Conservation (phyloP, 1,139 yeast species). For the Hansenula sp. region DNA sequence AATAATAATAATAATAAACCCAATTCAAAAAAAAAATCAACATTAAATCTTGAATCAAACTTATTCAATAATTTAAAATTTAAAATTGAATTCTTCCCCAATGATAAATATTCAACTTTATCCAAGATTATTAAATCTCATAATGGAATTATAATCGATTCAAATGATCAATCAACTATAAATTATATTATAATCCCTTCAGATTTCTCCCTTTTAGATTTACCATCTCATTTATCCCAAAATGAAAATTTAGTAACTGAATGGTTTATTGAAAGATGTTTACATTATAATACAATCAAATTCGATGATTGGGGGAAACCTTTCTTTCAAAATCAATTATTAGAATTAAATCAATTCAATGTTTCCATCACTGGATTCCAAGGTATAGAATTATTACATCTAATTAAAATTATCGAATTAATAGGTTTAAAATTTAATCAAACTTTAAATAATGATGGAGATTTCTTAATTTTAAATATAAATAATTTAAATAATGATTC, state of each 20-base stretch:
- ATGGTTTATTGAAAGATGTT: conserved; percentile 81
- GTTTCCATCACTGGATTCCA: conserved; percentile 76
- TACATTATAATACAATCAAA: conserved; percentile 52
- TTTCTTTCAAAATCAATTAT: conserved; percentile 34
- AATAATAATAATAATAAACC: conserved; percentile 5
- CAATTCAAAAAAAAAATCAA: not conserved
- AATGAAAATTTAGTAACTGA: conserved; percentile 47
- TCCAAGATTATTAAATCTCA: conserved; percentile 36
- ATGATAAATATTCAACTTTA: conserved; percentile 32
- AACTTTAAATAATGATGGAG: conserved; percentile 52
- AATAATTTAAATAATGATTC: conserved; percentile 26
- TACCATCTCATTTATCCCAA: conserved; percentile 11
- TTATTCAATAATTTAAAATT: conserved; percentile 37
- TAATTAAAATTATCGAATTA: conserved; percentile 56
- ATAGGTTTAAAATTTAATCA: conserved; percentile 48
- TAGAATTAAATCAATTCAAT: conserved; percentile 31
- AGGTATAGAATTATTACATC: conserved; percentile 78
- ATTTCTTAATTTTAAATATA: conserved; percentile 61
- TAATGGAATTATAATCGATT: conserved; percentile 34
- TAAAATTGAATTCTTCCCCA: conserved; percentile 36
- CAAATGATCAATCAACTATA: not conserved
- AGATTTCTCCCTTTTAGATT: conserved; percentile 5
- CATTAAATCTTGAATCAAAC: conserved; percentile 3
- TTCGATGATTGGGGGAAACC: conserved; percentile 77
- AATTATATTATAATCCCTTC: conserved; percentile 20